These are phyloP conservation scores for Vitis riparia DNA, from an alignment of 164 flowering plant species.

Conservation along the genomic window DNA sequence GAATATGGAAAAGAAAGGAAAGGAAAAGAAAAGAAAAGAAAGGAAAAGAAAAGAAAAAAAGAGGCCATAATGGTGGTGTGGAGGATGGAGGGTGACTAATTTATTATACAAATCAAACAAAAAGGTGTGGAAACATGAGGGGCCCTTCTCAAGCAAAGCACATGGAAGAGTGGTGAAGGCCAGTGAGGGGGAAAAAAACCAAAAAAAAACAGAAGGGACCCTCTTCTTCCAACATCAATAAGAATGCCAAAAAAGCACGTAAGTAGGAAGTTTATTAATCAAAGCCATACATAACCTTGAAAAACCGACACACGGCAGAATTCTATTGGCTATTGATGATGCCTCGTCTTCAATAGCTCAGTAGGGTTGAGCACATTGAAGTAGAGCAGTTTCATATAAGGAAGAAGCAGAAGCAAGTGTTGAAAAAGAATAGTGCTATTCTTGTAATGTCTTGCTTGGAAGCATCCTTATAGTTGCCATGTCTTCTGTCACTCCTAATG, in stretches of 20 bases:
- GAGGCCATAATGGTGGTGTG: background rate
- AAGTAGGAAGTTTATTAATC: no score
- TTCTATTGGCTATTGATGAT: no score
- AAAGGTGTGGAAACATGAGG: background rate
- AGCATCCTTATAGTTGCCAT: conserved; percentile 18
- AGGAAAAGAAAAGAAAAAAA: background rate
- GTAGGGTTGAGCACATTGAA: no score
- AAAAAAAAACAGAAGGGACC: background rate
- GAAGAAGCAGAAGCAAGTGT: no score
- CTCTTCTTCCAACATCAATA: background rate
- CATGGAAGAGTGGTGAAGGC: background rate
- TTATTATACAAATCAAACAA: background rate
- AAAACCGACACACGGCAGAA: no score
- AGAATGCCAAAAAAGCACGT: background rate
- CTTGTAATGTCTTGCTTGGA: conserved; percentile 24
- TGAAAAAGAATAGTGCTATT: background rate
- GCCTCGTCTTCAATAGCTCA: background rate
- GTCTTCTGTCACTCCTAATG: conserved; percentile 14
- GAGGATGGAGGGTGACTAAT: background rate
- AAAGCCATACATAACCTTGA: background rate
- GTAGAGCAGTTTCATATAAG: background rate
- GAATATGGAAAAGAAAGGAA: no score
- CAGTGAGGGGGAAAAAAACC: background rate
- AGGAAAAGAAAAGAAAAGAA: no score
- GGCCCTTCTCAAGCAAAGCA: conserved; percentile 1